Base-by-base conservation (phyloP, 257 asterid species). In the Mentha longifolia region DNA sequence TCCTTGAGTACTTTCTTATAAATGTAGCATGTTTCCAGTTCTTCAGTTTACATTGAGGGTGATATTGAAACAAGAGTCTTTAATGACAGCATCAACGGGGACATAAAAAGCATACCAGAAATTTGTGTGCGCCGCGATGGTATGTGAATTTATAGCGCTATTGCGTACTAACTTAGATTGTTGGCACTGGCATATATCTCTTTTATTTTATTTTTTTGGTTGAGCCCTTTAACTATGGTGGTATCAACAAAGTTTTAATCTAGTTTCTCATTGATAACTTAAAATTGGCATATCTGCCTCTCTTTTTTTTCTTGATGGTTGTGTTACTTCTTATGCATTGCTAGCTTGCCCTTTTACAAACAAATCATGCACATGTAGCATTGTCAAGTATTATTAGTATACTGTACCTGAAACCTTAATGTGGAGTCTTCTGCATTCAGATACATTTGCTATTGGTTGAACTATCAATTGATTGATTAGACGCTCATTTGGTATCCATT, bases 61-160 rank as follows among this genome's bases (percentile, higher is more conserved):
- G 99, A 92, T 51, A 88, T 95, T 73, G 99, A 95, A 84, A 91
- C 92, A 73, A 87, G 99, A 82, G 98, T 95, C 72, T 95, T 89
- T 83, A 95, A 95, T 77, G 98, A 92, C 85, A 85, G 85, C 84
- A 90, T 95, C 81, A 92, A 80, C 45, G 98, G 96, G 11, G 98
- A 87, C 70, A 63, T 89, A 52, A 95, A 88, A 86, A 95, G 86
- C 88, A 87, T 95, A 75, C 97, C 99, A 37, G 99, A 95, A 87
- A 82, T 95, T 31, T 89, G 97, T 81, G 97, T 89, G 75, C 96
- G 98, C 37, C 90, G 90, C 73, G 98, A 95, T 77, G 98, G 99
- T 92, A 88, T 46, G 89, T 71, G 9, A 52, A 59, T 54, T 59
- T 49, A 31, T 62, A 57, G 33, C 20, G 45, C 41, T 67, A 50